Evolutionary conservation across 805 yeast genomes (phyloP).

Genomic region (Yarrowia keelungensis): DNA sequence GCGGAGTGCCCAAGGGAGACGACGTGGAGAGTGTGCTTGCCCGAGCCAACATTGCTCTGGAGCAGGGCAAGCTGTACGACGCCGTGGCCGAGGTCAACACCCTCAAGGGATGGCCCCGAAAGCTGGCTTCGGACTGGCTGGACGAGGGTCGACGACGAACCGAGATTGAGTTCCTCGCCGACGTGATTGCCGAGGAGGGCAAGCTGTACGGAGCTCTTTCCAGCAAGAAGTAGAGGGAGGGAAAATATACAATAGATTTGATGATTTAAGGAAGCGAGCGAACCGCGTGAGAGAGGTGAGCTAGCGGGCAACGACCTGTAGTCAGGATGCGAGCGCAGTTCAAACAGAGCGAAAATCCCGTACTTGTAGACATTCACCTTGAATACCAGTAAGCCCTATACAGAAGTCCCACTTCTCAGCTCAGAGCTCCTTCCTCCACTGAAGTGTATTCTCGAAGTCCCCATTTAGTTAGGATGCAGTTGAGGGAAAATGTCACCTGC

Average conservation of each 20-base stretch:
- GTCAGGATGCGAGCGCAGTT: too few species aligned
- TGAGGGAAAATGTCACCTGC: too few species aligned
- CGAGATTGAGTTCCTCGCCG: slow-evolving; percentile 83
- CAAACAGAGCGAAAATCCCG: too few species aligned
- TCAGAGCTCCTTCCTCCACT: too few species aligned
- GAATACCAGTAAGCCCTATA: too few species aligned
- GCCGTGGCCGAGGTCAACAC: slow-evolving; percentile 93
- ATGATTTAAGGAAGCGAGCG: not conserved
- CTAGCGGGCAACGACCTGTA: too few species aligned
- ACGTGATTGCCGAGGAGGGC: slow-evolving; percentile 53
- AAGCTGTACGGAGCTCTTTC: slow-evolving; percentile 42
- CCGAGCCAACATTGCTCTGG: slow-evolving; percentile 76
- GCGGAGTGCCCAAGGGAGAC: slow-evolving; percentile 78
- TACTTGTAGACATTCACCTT: too few species aligned
- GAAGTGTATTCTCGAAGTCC: too few species aligned
- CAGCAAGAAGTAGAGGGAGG: slow-evolving; percentile 23
- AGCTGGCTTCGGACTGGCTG: slow-evolving; percentile 91
- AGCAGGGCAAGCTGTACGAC: slow-evolving; percentile 75
- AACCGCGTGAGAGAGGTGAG: too few species aligned
- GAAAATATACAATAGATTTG: slow-evolving; percentile 29
- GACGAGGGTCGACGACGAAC: slow-evolving; percentile 85
- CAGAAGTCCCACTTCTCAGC: too few species aligned
- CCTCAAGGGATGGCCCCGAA: slow-evolving; percentile 92
- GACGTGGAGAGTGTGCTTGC: slow-evolving; percentile 91
- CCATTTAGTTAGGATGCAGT: too few species aligned